Conservation (phyloP, 2,329 filamentous ascomycete genomes). For the Aspergillus sp. region DNA sequence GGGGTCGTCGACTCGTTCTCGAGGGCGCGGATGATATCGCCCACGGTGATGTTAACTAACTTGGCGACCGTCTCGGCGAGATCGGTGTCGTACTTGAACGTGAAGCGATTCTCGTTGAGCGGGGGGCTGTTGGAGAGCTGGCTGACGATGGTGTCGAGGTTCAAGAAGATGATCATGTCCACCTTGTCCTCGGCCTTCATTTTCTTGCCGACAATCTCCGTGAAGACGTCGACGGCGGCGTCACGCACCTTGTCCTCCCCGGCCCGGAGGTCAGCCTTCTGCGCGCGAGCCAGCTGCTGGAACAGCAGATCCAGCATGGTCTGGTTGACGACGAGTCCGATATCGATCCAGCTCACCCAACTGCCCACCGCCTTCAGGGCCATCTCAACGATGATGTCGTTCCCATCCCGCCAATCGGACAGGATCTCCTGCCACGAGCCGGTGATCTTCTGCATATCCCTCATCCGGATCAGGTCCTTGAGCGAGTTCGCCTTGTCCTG, state of each 20-base stretch:
- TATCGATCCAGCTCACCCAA: slow-evolving; percentile 99
- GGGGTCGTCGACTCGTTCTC: slow-evolving; percentile 65
- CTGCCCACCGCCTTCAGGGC: slow-evolving; percentile 89
- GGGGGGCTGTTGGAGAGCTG: slow-evolving; percentile 83
- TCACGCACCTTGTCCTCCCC: slow-evolving; percentile 82
- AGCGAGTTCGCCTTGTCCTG: slow-evolving; percentile 82
- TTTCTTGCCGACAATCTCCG: slow-evolving; percentile 95
- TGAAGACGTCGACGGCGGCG: slow-evolving; percentile 90
- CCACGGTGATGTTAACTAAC: slow-evolving; percentile 84
- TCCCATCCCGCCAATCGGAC: slow-evolving; percentile 68
- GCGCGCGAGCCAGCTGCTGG: slow-evolving; percentile 77
- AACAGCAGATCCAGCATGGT: slow-evolving; percentile 82
- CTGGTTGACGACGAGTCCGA: slow-evolving; percentile 86
- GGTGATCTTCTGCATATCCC: slow-evolving; percentile 86
- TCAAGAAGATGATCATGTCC: slow-evolving; percentile 87
- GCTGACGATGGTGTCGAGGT: slow-evolving; percentile 78
- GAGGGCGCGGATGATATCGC: slow-evolving; percentile 82
- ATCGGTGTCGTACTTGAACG: slow-evolving; percentile 89
- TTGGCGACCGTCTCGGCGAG: slow-evolving; percentile 93
- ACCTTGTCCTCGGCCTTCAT: slow-evolving; percentile 95
- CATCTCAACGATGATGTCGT: slow-evolving; percentile 76
- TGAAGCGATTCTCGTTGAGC: slow-evolving; percentile 74
- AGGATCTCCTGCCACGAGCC: slow-evolving; percentile 90
- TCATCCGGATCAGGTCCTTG: slow-evolving; percentile 83
- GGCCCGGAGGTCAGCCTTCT: slow-evolving; percentile 59